These are phyloP conservation scores for Aspergillus pseudoviridinutans DNA, from an alignment of 2,329 filamentous ascomycete species.

Conservation along the genomic window DNA sequence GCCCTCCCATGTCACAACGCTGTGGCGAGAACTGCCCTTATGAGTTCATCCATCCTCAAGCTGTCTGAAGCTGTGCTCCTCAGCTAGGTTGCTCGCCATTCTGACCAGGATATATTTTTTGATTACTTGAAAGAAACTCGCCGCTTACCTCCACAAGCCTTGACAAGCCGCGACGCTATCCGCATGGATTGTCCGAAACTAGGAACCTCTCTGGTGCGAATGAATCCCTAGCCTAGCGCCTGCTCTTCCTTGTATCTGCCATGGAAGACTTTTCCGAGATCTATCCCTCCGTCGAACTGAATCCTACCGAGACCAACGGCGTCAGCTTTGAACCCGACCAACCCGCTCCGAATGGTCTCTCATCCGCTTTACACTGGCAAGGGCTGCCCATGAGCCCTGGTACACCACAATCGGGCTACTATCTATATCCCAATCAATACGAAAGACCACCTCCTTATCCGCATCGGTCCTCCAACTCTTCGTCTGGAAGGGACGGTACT, in stretches of 20 bases:
- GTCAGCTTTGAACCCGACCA: background rate
- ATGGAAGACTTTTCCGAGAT: background rate
- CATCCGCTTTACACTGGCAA: background rate
- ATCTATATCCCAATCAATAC: background rate
- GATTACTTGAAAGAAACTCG: too few species aligned
- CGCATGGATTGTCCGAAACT: background rate
- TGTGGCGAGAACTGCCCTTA: too few species aligned
- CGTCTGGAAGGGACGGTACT: constrained; percentile 3
- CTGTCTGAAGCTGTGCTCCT: too few species aligned
- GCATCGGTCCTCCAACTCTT: constrained; percentile 6
- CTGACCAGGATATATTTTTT: too few species aligned
- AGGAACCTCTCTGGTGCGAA: background rate
- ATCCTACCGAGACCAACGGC: background rate
- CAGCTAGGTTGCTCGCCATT: too few species aligned
- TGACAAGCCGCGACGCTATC: too few species aligned
- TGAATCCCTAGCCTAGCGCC: background rate
- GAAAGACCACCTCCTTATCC: background rate
- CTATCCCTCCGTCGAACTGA: background rate
- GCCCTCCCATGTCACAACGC: too few species aligned
- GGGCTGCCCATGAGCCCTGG: background rate
- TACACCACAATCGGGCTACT: background rate
- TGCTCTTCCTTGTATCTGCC: background rate
- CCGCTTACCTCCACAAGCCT: too few species aligned
- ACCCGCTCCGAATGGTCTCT: background rate
- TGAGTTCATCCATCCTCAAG: too few species aligned